These are phyloP conservation scores for Rhypophila decipiens DNA, from an alignment of 495 filamentous ascomycete genomes.

Conservation along the genomic window DNA sequence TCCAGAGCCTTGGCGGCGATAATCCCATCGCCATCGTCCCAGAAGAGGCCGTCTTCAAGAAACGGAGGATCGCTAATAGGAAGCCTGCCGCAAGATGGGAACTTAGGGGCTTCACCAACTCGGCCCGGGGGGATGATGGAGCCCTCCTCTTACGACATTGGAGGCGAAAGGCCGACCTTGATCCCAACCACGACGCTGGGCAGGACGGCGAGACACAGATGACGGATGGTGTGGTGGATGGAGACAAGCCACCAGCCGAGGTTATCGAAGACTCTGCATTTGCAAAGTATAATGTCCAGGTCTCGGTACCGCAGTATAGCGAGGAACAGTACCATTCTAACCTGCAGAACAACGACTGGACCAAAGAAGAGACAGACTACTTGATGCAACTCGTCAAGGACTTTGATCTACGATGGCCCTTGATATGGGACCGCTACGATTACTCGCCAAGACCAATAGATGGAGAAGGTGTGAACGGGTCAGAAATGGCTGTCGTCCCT, in stretches of 20 bases:
- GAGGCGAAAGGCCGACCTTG: constrained; percentile 41
- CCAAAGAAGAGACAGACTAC: constrained; percentile 88
- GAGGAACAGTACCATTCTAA: constrained; percentile 79
- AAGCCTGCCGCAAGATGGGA: constrained; percentile 61
- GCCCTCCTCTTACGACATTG: constrained; percentile 63
- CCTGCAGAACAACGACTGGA: constrained; percentile 71
- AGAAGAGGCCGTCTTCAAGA: constrained; percentile 40
- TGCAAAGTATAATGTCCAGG: constrained; percentile 76
- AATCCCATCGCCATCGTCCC: constrained; percentile 44
- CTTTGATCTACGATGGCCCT: constrained; percentile 78
- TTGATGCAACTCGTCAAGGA: constrained; percentile 65
- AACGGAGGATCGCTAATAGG: constrained; percentile 40
- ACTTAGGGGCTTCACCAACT: constrained; percentile 48
- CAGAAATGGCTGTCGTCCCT: constrained; percentile 41
- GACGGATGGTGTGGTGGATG: constrained; percentile 7
- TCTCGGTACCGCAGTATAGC: constrained; percentile 68
- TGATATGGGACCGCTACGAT: constrained; percentile 93
- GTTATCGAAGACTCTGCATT: constrained; percentile 49
- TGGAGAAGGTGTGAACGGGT: constrained; percentile 17
- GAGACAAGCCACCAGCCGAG: constrained; percentile 9
- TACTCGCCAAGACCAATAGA: constrained; percentile 48
- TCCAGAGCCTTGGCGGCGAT: constrained; percentile 51
- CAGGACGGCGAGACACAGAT: constrained; percentile 13
- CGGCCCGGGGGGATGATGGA: constrained; percentile 38
- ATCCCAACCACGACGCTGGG: constrained; percentile 6